Base-by-base conservation (phyloP, 2,329 filamentous ascomycete genomes). In the Talaromyces piceae region DNA sequence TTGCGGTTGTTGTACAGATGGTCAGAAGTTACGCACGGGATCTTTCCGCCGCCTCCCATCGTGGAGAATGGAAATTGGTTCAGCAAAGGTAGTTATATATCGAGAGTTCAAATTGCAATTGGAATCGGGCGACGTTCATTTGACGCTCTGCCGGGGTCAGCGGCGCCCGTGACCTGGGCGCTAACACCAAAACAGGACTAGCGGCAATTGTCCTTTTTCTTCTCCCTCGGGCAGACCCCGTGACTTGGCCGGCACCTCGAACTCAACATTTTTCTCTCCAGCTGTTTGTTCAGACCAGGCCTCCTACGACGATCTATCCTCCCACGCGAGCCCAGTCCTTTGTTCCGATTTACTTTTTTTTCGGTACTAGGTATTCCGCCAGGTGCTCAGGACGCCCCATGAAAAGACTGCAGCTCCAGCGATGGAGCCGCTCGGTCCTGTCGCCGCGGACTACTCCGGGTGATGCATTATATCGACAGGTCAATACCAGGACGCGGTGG, bases 21-120 rank as follows among this genome's bases (percentile, higher is more conserved):
- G 28, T 9, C 44, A 31, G 30, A 72, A 74, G 16, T 33, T 20
- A 67, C 78, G 63, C 78, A 87, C 81, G 82, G 80, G 61, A 87
- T 79, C 73, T 87, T 87, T 72, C 81, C 84, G 77, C 90, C 89
- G 75, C 87, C 87, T 76, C 87, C 87, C 85, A 75, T 75, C 56
- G 63, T 70, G 64, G 61, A 49, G 55, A 56, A 51, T 58, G 57
- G 56, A 55, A 51, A 57, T 62, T 56, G 31, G 53, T 52, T 18
- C 31, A 30, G 49, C 49, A 41, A 45, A 53, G 28, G 45, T 43
- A 12, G 22, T 43, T 13, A 6, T 46, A 22, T 47, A 46, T 5
- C 39, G 11, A 41, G 25, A 52, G 39, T 43, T 12, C 16, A 30
- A 7, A 37, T 9, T 25, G 28, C 41, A 18, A 39, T 30, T 51